These are phyloP conservation scores for Dipodascus geniculatus DNA, from an alignment of 805 yeast genomes.

Conservation along the genomic window DNA sequence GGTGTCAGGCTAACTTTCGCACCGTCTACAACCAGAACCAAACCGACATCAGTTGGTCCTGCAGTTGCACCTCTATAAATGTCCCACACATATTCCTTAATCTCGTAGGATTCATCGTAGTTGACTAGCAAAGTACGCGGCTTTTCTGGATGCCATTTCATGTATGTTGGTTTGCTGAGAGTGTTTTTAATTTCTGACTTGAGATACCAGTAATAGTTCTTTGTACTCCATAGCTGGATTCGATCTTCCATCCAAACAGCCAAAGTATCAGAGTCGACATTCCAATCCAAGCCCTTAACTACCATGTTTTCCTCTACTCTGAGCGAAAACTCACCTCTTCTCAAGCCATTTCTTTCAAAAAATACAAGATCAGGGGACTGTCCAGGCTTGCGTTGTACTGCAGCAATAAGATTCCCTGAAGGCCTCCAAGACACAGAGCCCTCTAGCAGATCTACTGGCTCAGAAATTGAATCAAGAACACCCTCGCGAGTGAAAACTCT, in stretches of 20 bases:
- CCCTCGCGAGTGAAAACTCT: slow-evolving; percentile 76
- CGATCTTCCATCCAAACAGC: slow-evolving; percentile 51
- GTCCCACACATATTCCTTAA: slow-evolving; percentile 55
- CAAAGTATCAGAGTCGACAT: slow-evolving; percentile 63
- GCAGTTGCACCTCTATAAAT: slow-evolving; percentile 57
- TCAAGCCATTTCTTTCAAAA: slow-evolving; percentile 85
- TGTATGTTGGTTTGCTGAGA: slow-evolving; percentile 11
- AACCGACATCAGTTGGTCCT: slow-evolving; percentile 63
- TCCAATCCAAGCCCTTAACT: slow-evolving; percentile 50
- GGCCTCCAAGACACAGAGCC: slow-evolving; percentile 78
- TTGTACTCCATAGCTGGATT: slow-evolving; percentile 82
- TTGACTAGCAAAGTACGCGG: slow-evolving; percentile 56
- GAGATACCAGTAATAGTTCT: slow-evolving; percentile 92
- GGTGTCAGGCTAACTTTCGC: slow-evolving; percentile 63
- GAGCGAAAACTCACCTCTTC: slow-evolving; percentile 71
- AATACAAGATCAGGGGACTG: slow-evolving; percentile 41
- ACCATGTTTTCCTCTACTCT: slow-evolving; percentile 26
- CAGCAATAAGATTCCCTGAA: slow-evolving; percentile 76
- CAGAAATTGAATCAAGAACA: slow-evolving; percentile 66
- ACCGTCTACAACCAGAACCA: slow-evolving; percentile 76
- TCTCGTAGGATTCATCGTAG: slow-evolving; percentile 25
- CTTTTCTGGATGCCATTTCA: slow-evolving; percentile 83
- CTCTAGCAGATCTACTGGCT: slow-evolving; percentile 78
- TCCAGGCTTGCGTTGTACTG: slow-evolving; percentile 46
- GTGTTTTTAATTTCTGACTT: slow-evolving; percentile 52